Conservation (phyloP, 2,329 filamentous ascomycete species). For the Periglandula ipomoeae region DNA sequence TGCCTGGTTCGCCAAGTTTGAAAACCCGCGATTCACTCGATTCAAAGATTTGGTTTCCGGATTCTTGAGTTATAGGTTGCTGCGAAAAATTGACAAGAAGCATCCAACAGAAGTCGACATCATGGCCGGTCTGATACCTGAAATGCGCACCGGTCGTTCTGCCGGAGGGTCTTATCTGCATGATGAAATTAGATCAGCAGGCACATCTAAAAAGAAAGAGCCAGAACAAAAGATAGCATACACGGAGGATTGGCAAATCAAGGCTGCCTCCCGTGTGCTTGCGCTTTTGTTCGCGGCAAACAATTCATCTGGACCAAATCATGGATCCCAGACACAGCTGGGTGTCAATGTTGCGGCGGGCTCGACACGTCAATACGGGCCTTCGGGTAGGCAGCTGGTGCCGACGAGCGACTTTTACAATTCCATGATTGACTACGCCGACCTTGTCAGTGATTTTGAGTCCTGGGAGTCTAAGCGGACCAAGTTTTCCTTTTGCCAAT, state of each 20-base stretch:
- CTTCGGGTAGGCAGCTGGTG: conserved; percentile 53
- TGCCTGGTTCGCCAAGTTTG: conserved; percentile 67
- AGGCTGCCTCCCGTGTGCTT: conserved; percentile 70
- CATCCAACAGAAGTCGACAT: conserved; percentile 50
- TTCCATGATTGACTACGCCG: conserved; percentile 75
- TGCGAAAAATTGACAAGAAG: conserved; percentile 60
- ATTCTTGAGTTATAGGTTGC: conserved; percentile 74
- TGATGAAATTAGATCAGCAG: conserved; percentile 56
- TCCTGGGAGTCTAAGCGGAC: conserved; percentile 68
- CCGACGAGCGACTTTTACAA: conserved; percentile 84
- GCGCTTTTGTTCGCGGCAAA: conserved; percentile 77
- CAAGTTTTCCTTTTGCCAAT: conserved; percentile 84
- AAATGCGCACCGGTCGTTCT: conserved; percentile 55
- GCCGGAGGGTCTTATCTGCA: conserved; percentile 56
- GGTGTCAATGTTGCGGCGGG: conserved; percentile 11
- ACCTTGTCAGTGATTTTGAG: conserved; percentile 79
- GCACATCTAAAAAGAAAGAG: conserved; percentile 42
- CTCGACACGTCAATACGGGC: conserved; percentile 16
- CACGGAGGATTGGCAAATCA: conserved; percentile 82
- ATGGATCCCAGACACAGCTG: conserved; percentile 16
- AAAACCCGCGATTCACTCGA: conserved; percentile 57
- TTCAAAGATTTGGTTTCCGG: conserved; percentile 68
- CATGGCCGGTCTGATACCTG: conserved; percentile 62
- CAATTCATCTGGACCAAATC: conserved; percentile 37
- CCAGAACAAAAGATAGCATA: conserved; percentile 53